Base-by-base conservation (phyloP, 352 stramenopile genomes). In the Pythium guiyangense region DNA sequence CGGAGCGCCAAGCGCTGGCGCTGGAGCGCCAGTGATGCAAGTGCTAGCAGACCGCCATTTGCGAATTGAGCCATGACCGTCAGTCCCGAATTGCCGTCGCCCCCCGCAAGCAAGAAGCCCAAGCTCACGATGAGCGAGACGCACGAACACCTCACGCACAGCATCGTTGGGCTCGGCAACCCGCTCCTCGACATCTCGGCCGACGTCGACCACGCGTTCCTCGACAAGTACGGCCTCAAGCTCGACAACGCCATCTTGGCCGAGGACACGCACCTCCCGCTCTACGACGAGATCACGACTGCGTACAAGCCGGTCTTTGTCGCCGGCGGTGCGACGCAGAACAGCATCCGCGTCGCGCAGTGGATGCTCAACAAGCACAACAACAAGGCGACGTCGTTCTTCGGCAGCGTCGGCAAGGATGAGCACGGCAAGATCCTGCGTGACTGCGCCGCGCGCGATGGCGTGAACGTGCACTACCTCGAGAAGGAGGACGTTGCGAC, bases 271-370 rank as follows among this genome's bases (percentile, higher is more conserved):
- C 97, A 99, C 81, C 62, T 97, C 60, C 89, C 96, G 54, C 85
- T 99, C 53, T 99, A 98, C 79, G 83, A 98, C 49, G 94, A 98
- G 73, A 74, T 98, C 43, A 80, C 90, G 40, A 88, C 72, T 34
- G 69, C 89, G 63, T 97, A 90, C 71, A 84, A 90, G 57, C 93
- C 97, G 4, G 77, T 97, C 60, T 99, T 97, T 79, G 97, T 99
- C 67, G 97, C 97, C 9, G 97, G 94, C 34, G 97, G 97, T 53
- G 97, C 97, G 46, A 99, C 97, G 18, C 97, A 99, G 78, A 99
- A 99, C 85, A 96, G 84, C 58, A 99, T 99, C 72, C 95, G 97
- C 54, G 95, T 99, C n/a, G 96, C 97, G 4, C 96, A 99, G 78
- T 99, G 97, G 97, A 99, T 99, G 96, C 77, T 98, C 55, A 91